Evolutionary conservation across 2,329 filamentous ascomycete genomes (phyloP).

Genomic region (Sphaerulina musiva): DNA sequence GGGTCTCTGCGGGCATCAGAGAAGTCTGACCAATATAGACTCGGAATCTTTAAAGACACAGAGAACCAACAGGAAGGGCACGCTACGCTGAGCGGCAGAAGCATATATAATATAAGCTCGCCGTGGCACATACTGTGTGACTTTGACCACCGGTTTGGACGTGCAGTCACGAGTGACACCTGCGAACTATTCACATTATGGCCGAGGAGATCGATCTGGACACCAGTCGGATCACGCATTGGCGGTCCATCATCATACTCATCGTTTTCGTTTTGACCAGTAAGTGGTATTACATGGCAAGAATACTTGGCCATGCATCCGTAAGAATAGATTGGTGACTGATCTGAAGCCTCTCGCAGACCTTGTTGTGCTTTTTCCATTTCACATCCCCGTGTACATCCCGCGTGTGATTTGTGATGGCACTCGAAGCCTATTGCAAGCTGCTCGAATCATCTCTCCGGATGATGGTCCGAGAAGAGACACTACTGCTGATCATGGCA

Average conservation of each 20-base stretch:
- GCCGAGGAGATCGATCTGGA: slow-evolving; percentile 34
- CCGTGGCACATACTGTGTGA: neutral
- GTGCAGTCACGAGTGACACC: neutral
- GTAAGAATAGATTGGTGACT: neutral
- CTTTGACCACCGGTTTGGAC: neutral
- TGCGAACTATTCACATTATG: neutral
- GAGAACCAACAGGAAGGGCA: neutral
- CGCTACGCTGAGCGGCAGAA: neutral
- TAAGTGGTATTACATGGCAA: slow-evolving; percentile 16
- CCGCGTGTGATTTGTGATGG: slow-evolving; percentile 47
- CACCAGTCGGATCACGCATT: slow-evolving; percentile 53
- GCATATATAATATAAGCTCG: neutral
- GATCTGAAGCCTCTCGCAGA: neutral
- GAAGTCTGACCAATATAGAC: neutral
- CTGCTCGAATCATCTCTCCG: slow-evolving; percentile 49
- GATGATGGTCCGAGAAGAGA: slow-evolving; percentile 8
- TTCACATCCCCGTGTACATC: slow-evolving; percentile 56
- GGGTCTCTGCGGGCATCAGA: neutral
- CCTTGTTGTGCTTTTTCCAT: slow-evolving; percentile 61
- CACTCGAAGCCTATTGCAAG: slow-evolving; percentile 41
- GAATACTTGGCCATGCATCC: neutral
- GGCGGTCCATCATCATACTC: slow-evolving; percentile 65
- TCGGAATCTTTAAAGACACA: neutral
- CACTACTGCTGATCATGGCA: neutral
- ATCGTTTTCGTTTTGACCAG: slow-evolving; percentile 64